Evolutionary conservation across 106 monocot genomes (phyloP).

Genomic region (Chionographis japonica): DNA sequence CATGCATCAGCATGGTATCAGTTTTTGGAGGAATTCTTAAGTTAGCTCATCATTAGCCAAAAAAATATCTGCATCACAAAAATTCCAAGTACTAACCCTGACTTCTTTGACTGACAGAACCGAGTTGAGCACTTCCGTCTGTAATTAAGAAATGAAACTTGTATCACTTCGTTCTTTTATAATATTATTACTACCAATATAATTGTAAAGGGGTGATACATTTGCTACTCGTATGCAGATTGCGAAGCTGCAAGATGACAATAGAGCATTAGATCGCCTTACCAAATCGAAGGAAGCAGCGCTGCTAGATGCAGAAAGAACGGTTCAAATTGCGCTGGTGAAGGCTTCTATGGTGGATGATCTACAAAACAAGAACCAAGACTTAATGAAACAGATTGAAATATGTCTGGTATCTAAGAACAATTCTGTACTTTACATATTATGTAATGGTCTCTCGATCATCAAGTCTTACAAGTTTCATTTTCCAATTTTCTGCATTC

Average conservation of each 20-base stretch:
- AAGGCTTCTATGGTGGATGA: constrained; percentile 80
- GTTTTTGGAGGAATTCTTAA: too few relatives aligned
- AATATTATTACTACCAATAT: too few relatives aligned
- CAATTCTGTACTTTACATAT: background rate
- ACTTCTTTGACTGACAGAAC: too few relatives aligned
- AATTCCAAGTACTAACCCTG: too few relatives aligned
- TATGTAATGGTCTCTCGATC: background rate
- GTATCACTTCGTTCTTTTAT: too few relatives aligned
- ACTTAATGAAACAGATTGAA: constrained; percentile 78
- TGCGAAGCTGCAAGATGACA: constrained; percentile 78
- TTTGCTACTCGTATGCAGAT: constrained; percentile 27
- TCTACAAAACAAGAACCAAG: constrained; percentile 82
- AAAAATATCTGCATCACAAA: too few relatives aligned
- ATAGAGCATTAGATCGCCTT: constrained; percentile 71
- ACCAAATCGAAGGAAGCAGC: constrained; percentile 85
- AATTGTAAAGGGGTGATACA: background rate
- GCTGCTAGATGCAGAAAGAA: constrained; percentile 69
- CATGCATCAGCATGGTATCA: too few relatives aligned
- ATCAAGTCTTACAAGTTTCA: background rate
- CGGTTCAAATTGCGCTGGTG: constrained; percentile 56
- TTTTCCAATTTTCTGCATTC: background rate
- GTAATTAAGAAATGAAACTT: too few relatives aligned
- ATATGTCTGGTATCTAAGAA: constrained; percentile 51
- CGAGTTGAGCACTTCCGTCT: too few relatives aligned
- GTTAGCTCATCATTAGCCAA: too few relatives aligned